Evolutionary conservation across 2,329 filamentous ascomycete species (phyloP), one percentile per base, ranked within the genome.

Genomic region (Sclerotinia subarctica): DNA sequence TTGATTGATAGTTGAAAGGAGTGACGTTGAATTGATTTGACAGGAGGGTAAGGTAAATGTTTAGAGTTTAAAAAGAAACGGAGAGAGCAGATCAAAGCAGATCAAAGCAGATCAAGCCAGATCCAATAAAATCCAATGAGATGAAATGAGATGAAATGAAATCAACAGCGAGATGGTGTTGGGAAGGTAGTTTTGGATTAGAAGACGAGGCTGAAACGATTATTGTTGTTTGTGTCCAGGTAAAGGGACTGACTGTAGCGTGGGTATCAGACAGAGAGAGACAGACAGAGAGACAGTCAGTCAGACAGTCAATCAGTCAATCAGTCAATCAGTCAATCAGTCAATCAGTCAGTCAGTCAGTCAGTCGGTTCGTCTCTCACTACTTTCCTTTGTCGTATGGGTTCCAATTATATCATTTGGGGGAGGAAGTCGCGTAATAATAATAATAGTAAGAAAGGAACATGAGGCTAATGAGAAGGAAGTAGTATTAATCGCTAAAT

Each of bases 141-240:
- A 29, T 51, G 13, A 49, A 35, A 49, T n/a, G 8, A 13, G 3
- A 65, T 49, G 24, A 60, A 47, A 29, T 51, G 49, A 60, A 29
- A 21, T 46, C 24, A 26, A 53, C 17, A 8, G 29, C 2, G 26
- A 32, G 10, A 51, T 62, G 35, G 8, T 8, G 35, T 35, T 35
- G 7, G 35, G 35, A 21, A 0, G 4, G 11, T 44, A 29, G 26
- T 60, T 15, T 64, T 42, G 17, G 24, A 62, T 19, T 53, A 3
- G 32, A 54, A 63, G 24, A 58, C 24, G 51, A 67, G 64, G 64
- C 56, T 67, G 65, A 67, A 67, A 67, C 15, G 56, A 32, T 44
- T 6, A 13, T 65, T 35, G 17, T 56, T 53, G 49, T 29, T 38
- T 21, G 26, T 13, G 26, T 24, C 13, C 19, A 35, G 35, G 29